These are phyloP conservation scores for Lavandula angustifolia DNA, from an alignment of 257 asterid species.

Conservation along the genomic window DNA sequence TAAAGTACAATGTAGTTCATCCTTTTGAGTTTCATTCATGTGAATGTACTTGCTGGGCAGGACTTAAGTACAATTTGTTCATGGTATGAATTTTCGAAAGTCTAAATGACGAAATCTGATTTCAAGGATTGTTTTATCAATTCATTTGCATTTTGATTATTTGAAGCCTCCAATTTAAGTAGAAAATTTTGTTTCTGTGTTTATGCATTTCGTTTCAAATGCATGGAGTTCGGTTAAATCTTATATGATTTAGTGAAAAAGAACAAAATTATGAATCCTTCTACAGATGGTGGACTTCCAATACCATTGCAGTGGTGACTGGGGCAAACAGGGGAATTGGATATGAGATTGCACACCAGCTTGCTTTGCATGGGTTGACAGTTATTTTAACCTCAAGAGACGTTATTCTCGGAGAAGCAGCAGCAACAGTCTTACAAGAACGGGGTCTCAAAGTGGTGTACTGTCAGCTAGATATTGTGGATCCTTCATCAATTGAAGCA, in stretches of 20 bases:
- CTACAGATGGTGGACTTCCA: conserved; percentile 86
- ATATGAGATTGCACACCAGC: conserved; percentile 77
- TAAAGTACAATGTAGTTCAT: not conserved
- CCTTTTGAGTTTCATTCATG: not conserved
- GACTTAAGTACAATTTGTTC: no score
- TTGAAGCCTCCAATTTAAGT: no score
- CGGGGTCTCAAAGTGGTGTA: conserved; percentile 65
- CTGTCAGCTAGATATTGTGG: conserved; percentile 71
- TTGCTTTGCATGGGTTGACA: conserved; percentile 68
- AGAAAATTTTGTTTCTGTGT: no score
- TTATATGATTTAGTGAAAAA: not conserved
- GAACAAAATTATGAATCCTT: not conserved
- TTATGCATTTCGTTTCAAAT: no score
- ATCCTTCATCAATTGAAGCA: conserved; percentile 56
- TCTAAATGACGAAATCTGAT: no score
- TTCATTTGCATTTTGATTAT: no score
- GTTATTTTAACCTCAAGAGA: conserved; percentile 82
- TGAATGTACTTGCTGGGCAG: no score
- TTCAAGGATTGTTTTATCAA: no score
- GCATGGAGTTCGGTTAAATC: not conserved
- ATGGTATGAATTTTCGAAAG: no score
- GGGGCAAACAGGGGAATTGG: conserved; percentile 97
- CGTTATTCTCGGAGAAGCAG: conserved; percentile 60
- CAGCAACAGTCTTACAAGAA: conserved; percentile 59
- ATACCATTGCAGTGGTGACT: conserved; percentile 84